A percentile compares a stretch with the other conserved stretches of the same genome.
Conservation (phyloP, 768 basidiomycete species). For the Tylopilus vinaceipallidus region DNA sequence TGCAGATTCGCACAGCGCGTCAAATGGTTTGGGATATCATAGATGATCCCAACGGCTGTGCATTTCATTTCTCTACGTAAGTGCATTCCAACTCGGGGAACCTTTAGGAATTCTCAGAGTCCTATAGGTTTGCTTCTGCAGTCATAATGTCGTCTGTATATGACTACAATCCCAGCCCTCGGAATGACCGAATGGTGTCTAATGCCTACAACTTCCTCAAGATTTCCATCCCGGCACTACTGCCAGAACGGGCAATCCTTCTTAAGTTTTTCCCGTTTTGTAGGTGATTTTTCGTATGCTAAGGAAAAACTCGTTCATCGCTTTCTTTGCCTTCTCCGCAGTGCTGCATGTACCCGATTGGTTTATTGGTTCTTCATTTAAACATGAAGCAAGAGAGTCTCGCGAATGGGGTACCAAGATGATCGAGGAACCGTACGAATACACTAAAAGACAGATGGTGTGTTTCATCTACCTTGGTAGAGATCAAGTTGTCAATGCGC, state of each 20-base stretch:
- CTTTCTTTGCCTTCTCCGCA: too few relatives aligned
- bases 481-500: neutral
- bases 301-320: too few relatives aligned
- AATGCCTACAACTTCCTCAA: slow-evolving; percentile 8
- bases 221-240: slow-evolving; percentile 1
- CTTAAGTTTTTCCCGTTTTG: slow-evolving; percentile 5
- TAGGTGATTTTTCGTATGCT: neutral
- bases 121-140: slow-evolving; percentile 30
- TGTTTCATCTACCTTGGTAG: neutral
- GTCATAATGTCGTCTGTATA: slow-evolving; percentile 19
- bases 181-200: slow-evolving; percentile 9
- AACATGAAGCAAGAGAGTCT: neutral
- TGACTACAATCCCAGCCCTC: neutral
- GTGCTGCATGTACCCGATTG: slow-evolving; percentile 25
- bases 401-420: neutral
- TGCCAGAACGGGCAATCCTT: neutral
- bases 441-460: slow-evolving; percentile 1
- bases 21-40: neutral
- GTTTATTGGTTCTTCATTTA: slow-evolving; percentile 3
- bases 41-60: neutral
- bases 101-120: neutral
- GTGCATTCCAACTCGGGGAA: neutral
- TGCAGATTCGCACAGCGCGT: slow-evolving; percentile 5
- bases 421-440: neutral
- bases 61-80: neutral